Conservation (phyloP, 2,329 filamentous ascomycete species). For the Lecanosticta acicola region DNA sequence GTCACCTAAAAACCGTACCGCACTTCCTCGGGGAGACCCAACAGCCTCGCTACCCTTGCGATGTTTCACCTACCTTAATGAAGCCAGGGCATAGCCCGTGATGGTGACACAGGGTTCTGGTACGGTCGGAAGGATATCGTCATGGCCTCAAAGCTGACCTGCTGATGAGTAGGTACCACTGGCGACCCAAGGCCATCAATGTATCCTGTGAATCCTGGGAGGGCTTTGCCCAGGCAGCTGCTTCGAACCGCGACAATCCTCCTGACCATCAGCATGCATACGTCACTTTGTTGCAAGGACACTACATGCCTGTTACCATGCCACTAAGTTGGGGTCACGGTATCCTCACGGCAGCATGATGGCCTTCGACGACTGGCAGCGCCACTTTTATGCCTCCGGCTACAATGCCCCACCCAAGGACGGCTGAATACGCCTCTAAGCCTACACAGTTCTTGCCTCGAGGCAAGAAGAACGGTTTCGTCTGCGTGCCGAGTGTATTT, state of each 20-base stretch:
- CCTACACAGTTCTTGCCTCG: conserved; percentile 8
- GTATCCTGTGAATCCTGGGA: neutral
- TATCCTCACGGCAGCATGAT: neutral
- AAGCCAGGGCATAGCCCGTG: neutral
- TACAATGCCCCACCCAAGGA: conserved; percentile 12
- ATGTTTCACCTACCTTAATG: neutral
- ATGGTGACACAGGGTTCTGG: conserved; percentile 8
- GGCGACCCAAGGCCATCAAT: conserved; percentile 13
- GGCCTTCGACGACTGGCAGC: conserved; percentile 3
- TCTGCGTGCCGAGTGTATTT: conserved; percentile 10
- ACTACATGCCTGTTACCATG: conserved; percentile 1
- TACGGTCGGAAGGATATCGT: neutral
- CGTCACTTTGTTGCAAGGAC: neutral
- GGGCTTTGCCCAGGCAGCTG: neutral
- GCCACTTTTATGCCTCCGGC: conserved; percentile 10
- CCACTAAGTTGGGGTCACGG: conserved; percentile 12
- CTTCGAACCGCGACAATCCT: neutral
- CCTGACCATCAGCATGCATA: conserved; percentile 3
- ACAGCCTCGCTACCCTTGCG: neutral
- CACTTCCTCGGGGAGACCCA: conserved; percentile 4
- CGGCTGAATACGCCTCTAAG: conserved; percentile 19
- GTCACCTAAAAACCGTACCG: conserved; percentile 5
- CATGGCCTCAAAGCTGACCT: too few relatives aligned
- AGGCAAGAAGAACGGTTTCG: conserved; percentile 3
- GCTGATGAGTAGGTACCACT: conserved; percentile 16